Evolutionary conservation across 805 yeast species (phyloP), one percentile per base, ranked within the genome.

Genomic region (Saturnispora quitensis): DNA sequence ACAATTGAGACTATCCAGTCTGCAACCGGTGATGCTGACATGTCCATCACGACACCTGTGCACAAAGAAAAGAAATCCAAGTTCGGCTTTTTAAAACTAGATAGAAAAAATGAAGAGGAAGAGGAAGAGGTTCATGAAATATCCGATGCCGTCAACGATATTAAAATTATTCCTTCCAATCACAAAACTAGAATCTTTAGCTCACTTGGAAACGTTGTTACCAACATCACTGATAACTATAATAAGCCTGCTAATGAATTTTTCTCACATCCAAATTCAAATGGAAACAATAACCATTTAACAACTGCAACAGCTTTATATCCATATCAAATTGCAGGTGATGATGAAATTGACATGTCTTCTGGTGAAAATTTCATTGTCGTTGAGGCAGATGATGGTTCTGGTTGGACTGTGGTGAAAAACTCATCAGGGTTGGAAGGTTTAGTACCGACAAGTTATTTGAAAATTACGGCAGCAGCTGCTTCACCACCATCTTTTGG

Each of bases 1-100:
- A 91, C 86, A 60, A 82, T 91, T 48, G 97, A 91, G 66, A 82
- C 93, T 27, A 89, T 93, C 58, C 93, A 88, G 65, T 79, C 83
- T 54, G 89, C 85, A 48, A 89, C 93, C 1, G 87, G 84, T 1
- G 90, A 82, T 52, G 74, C 77, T 59, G 93, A 86, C 64, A 69
- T 86, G 59, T 72, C 84, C 12, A 71, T 84, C 52, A 76, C 77
- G 40, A 77, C 74, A 43, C 73, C 75, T 17, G 72, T 73, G 28
- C 67, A 75, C 27, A 69, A 71, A 45, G 80, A 82, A 65, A 86
- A 85, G 62, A 78, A 76, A 53, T 73, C 80, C 22, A 82, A 87
- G 0, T 68, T 88, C 45, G 48, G 52, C 13, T 59, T 68, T 40
- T 54, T 67, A 35, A 62, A 60, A 46, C 50, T 50, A 40, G 48